phyloP scores from a whole-genome alignment of 129 eudicot species.

The Helichrysum umbraculigerum region DNA sequence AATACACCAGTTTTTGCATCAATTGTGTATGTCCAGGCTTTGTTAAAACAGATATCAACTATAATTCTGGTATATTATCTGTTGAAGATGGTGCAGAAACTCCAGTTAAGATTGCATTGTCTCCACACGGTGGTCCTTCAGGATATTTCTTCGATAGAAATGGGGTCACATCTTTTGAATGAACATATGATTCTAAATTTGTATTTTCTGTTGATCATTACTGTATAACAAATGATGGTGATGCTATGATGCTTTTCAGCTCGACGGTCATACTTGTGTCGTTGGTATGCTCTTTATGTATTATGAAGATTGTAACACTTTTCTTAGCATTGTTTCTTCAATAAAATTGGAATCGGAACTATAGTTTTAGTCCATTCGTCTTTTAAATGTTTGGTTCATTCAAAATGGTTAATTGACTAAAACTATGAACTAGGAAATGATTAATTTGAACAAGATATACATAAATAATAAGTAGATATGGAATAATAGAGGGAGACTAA shows the following conservation, averaged over 20 bases:
- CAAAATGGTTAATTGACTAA: too few relatives aligned
- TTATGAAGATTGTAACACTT: background rate
- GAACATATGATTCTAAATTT: background rate
- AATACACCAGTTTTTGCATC: conserved; percentile 34
- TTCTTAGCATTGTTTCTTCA: too few relatives aligned
- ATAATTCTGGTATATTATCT: conserved; percentile 30
- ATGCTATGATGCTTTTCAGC: too few relatives aligned
- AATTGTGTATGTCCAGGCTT: conserved; percentile 57
- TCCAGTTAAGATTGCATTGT: conserved; percentile 34
- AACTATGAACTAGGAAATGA: too few relatives aligned
- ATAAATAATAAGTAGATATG: too few relatives aligned
- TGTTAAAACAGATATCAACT: conserved; percentile 41
- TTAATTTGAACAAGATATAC: too few relatives aligned
- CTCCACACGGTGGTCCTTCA: conserved; percentile 39
- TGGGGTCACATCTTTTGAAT: conserved; percentile 35
- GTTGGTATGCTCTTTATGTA: background rate
- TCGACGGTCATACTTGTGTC: background rate
- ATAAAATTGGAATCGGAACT: too few relatives aligned
- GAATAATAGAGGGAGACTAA: too few relatives aligned
- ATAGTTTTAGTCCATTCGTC: too few relatives aligned
- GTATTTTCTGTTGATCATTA: background rate
- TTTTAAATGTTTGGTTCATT: too few relatives aligned
- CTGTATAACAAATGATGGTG: too few relatives aligned
- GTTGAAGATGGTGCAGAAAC: conserved; percentile 46
- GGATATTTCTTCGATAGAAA: conserved; percentile 45